Evolutionary conservation across 2,329 filamentous ascomycete species (phyloP).

Genomic region (Epichloe elymi): DNA sequence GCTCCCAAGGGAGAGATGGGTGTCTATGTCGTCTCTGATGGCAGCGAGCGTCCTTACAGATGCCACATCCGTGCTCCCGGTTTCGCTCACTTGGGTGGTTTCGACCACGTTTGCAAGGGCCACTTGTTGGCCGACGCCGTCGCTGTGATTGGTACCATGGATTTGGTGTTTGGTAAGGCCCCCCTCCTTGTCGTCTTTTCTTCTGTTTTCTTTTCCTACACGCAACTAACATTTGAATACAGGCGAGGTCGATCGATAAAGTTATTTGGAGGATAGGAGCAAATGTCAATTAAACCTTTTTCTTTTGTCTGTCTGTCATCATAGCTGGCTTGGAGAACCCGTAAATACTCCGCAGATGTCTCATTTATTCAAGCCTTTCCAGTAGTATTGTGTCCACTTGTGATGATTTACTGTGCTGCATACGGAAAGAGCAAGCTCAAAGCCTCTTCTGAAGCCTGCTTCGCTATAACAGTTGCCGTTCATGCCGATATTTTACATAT

Average conservation of each 20-base stretch:
- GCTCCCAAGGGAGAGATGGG: slow-evolving; percentile 99
- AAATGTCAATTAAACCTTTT: slow-evolving; percentile 18
- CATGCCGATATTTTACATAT: neutral
- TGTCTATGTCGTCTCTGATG: slow-evolving; percentile 91
- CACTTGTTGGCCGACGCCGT: slow-evolving; percentile 94
- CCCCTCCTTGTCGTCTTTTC: neutral
- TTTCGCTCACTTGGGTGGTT: slow-evolving; percentile 87
- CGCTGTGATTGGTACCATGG: slow-evolving; percentile 85
- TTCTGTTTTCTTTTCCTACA: neutral
- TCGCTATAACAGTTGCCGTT: neutral
- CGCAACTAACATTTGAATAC: neutral
- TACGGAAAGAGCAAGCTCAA: no score
- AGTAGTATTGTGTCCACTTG: no score
- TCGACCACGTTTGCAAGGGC: slow-evolving; percentile 85
- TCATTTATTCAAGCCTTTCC: neutral
- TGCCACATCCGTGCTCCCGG: slow-evolving; percentile 96
- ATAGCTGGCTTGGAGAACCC: slow-evolving; percentile 19
- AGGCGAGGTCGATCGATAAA: slow-evolving; percentile 51
- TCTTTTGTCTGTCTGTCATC: slow-evolving; percentile 27
- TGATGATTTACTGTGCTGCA: no score
- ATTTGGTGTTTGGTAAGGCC: slow-evolving; percentile 69
- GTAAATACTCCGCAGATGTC: slow-evolving; percentile 25
- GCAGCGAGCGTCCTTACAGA: slow-evolving; percentile 89
- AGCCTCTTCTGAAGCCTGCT: no score
- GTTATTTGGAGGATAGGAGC: slow-evolving; percentile 10